phyloP scores from a whole-genome alignment of 1,139 yeast species.

The Kurtzmaniella quercitrusa region DNA sequence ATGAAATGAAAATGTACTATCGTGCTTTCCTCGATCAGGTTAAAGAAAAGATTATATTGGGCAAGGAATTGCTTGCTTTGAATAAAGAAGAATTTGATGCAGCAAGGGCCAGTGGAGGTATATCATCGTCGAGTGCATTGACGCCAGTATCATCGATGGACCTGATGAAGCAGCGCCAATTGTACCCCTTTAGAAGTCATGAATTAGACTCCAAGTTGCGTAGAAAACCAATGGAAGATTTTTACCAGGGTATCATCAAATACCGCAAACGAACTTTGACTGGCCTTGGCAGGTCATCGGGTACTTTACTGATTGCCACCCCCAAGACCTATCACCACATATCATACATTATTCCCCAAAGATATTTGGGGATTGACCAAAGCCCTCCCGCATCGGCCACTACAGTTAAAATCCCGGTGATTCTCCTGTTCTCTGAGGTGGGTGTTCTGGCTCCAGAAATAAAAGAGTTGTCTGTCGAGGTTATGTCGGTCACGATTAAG shows the following conservation, averaged over 20 bases:
- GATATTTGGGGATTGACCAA: slow-evolving; percentile 17
- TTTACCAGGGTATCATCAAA: slow-evolving; percentile 13
- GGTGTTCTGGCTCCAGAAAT: slow-evolving; percentile 25
- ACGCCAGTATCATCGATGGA: slow-evolving; percentile 14
- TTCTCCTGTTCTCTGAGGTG: slow-evolving; percentile 25
- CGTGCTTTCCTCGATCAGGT: slow-evolving; percentile 35
- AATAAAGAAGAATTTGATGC: slow-evolving; percentile 4
- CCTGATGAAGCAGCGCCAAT: slow-evolving; percentile 19
- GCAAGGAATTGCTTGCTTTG: slow-evolving; percentile 16
- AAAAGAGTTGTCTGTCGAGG: slow-evolving; percentile 30
- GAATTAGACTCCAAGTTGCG: slow-evolving; percentile 5
- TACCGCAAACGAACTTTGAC: slow-evolving; percentile 36
- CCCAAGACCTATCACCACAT: slow-evolving; percentile 29
- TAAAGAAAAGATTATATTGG: slow-evolving; percentile 27
- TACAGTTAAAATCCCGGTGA: slow-evolving; percentile 31
- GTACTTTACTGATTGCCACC: slow-evolving; percentile 34
- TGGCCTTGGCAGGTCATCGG: slow-evolving; percentile 29
- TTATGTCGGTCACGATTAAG: slow-evolving; percentile 34
- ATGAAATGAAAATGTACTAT: slow-evolving; percentile 27
- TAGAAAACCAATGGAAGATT: slow-evolving; percentile 5
- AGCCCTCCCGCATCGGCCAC: slow-evolving; percentile 10
- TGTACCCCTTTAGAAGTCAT: slow-evolving; percentile 16
- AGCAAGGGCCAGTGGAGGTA: slow-evolving; percentile 1
- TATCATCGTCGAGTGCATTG: slow-evolving; percentile 9
- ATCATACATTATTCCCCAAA: slow-evolving; percentile 32